Evolutionary conservation across 306 rosid genomes (phyloP), one percentile per base, ranked within the genome.

Genomic region (Begonia masoniana): DNA sequence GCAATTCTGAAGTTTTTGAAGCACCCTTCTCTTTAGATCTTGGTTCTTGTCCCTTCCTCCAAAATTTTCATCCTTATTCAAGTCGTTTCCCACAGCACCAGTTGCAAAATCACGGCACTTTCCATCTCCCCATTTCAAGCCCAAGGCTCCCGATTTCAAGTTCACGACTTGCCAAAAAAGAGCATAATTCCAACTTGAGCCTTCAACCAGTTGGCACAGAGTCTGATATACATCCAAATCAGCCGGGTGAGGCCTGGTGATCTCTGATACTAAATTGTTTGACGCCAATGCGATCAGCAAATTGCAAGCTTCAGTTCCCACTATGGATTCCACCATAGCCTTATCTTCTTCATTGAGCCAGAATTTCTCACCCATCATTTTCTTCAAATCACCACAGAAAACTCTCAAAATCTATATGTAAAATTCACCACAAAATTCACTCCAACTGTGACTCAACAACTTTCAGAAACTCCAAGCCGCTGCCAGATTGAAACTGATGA

Each of bases 111-210:
- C 85, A 45, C 62, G 50, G 12, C 79, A 83, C 50, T 77, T 73
- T 19, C 97, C 97, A 55, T 81, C 97, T 0, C 88, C 94, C 85
- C 91, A 86, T 46, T 68, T 63, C 67, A 92, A 67, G 55, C 83
- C 77, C 66, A 73, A 74, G 10, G 80, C 82, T 17, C 96, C 95
- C 6, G 94, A 83, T 62, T 86, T 92, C 78, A 70, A 69, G 54
- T 68, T 74, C 12, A 66, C 85, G 58, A 73, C 81, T 70, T 71
- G 88, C 97, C 97, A 91, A 66, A 81, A 85, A 62, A 91, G 58
- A 13, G 76, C 88, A 10, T 91, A 91, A 15, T 77, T 77, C 92
- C 96, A 91, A 73, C 63, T 69, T 14, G 94, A 81, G 17, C 67
- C 78, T 53, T 81, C 77, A 51, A 83, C 78, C 66, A 92, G 62